These are phyloP conservation scores for Lyophyllum atratum DNA, from an alignment of 768 basidiomycete species.

Conservation along the genomic window DNA sequence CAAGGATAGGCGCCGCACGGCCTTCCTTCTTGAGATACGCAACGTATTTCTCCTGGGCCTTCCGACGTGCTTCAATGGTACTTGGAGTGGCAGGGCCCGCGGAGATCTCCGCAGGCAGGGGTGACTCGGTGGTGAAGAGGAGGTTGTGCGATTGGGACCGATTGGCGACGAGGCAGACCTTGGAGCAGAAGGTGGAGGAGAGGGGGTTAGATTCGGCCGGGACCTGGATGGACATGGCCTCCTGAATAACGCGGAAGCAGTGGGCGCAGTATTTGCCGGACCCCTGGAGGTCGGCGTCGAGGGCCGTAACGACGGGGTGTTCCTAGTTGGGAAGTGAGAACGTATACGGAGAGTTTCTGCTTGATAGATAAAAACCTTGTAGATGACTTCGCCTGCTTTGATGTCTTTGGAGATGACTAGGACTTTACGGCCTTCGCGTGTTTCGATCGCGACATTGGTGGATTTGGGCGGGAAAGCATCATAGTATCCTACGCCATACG, in stretches of 20 bases:
- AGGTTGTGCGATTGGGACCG: slow-evolving; percentile 65
- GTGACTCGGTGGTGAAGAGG: slow-evolving; percentile 68
- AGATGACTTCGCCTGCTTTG: slow-evolving; percentile 71
- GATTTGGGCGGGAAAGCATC: slow-evolving; percentile 73
- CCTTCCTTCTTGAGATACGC: slow-evolving; percentile 52
- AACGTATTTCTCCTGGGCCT: slow-evolving; percentile 61
- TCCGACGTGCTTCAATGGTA: slow-evolving; percentile 45
- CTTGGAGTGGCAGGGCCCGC: slow-evolving; percentile 27
- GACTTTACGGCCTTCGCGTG: slow-evolving; percentile 46
- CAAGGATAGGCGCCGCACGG: slow-evolving; percentile 53
- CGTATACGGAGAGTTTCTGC: background rate
- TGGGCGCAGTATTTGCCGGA: slow-evolving; percentile 72
- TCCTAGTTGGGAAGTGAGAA: slow-evolving; percentile 48
- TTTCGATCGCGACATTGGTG: slow-evolving; percentile 66
- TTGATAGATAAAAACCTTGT: slow-evolving; percentile 51
- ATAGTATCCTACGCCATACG: slow-evolving; percentile 63
- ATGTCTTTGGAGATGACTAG: slow-evolving; percentile 71
- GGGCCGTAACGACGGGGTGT: slow-evolving; percentile 65
- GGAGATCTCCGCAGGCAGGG: slow-evolving; percentile 51
- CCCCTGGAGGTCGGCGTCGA: slow-evolving; percentile 72
- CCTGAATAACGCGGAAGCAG: slow-evolving; percentile 63
- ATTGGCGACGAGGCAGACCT: slow-evolving; percentile 57
- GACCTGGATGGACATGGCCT: slow-evolving; percentile 43
- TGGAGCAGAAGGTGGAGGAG: slow-evolving; percentile 70
- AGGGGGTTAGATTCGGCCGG: slow-evolving; percentile 51